Conservation (phyloP, 192 early-diverging fungal species). For the Coemansia erecta region DNA sequence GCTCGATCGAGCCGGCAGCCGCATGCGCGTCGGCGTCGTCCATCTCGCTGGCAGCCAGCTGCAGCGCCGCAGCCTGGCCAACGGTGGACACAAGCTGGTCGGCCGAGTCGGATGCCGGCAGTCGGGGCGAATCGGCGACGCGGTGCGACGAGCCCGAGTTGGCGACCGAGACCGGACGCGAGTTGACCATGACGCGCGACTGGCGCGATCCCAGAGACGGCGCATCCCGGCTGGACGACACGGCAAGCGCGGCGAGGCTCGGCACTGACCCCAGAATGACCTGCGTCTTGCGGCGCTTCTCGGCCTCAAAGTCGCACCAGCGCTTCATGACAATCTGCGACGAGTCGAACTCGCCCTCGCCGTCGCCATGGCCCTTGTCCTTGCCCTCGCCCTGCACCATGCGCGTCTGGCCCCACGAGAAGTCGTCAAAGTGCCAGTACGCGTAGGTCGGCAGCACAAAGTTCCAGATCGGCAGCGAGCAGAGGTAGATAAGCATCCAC, state of each 20-base stretch:
- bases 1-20: slow-evolving; percentile 45
- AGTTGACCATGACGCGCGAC: slow-evolving; percentile 23
- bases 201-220: slow-evolving; percentile 17
- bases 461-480: slow-evolving; percentile 76
- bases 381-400: slow-evolving; percentile 64
- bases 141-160: slow-evolving; percentile 23
- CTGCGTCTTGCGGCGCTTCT: slow-evolving; percentile 55
- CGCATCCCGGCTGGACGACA: slow-evolving; percentile 19
- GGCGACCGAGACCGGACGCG: slow-evolving; percentile 20
- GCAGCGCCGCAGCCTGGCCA: slow-evolving; percentile 32
- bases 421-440: no score
- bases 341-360: slow-evolving; percentile 74
- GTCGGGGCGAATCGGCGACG: neutral
- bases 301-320: slow-evolving; percentile 71
- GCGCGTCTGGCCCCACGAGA: slow-evolving; percentile 82
- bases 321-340: slow-evolving; percentile 73
- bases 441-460: slow-evolving; percentile 73
- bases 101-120: slow-evolving; percentile 12
- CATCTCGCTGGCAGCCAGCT: slow-evolving; percentile 30
- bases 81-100: slow-evolving; percentile 16
- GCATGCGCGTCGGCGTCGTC: slow-evolving; percentile 40
- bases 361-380: slow-evolving; percentile 59
- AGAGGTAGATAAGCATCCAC: slow-evolving; percentile 80
- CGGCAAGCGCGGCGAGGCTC: slow-evolving; percentile 32
- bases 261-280: slow-evolving; percentile 42